Base-by-base conservation (phyloP, 2,329 filamentous ascomycete species). In the Epichloe scottii region DNA sequence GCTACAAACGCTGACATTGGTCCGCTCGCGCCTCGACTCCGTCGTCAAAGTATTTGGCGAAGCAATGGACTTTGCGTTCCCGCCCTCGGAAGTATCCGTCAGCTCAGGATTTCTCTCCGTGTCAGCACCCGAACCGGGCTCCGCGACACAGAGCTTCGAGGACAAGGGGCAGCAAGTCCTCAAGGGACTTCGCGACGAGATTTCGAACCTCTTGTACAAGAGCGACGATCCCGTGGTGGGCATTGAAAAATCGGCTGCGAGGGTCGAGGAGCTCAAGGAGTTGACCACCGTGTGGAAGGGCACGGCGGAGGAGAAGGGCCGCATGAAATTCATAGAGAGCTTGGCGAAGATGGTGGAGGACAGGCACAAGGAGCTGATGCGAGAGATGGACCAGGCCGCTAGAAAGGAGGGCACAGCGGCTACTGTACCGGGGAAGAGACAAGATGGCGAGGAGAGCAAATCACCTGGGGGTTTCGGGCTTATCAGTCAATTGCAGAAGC, bases 31-130 rank as follows among this genome's bases (percentile, higher is more conserved):
- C n/a, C 77, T 98, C 15, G 90, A 97, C 57, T 78, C 82, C 1
- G 90, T 97, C 23, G 89, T 97, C 61, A 86, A 87, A 65, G 85
- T 84, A 1, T 98, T 98, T 65, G 91, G 90, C 40, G 85, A 94
- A 59, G 91, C 93, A 34, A 95, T 97, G 87, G 85, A 94, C 59
- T 97, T 95, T 77, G 85, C 88, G 1, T 81, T 96, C 47, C 88
- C 91, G 1, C 90, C 91, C 0, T 94, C 87, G 0, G 89, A 95
- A 63, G 70, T 90, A 12, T 91, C 87, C 0, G 79, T 94, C 51
- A 80, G 84, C 44, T 91, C 88, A 1, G 89, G 87, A 0, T 89
- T 96, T 61, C 81, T 96, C 45, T 94, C 88, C 5, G 89, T 96
- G 12, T 95, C 90, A 0, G 88, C 86, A 0, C 90, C 91, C 0